Percentiles rank a stretch among this genome's conserved stretches.
These are phyloP conservation scores for Trapa incisa DNA, from an alignment of 345 rosid species.

Conservation along the genomic window DNA sequence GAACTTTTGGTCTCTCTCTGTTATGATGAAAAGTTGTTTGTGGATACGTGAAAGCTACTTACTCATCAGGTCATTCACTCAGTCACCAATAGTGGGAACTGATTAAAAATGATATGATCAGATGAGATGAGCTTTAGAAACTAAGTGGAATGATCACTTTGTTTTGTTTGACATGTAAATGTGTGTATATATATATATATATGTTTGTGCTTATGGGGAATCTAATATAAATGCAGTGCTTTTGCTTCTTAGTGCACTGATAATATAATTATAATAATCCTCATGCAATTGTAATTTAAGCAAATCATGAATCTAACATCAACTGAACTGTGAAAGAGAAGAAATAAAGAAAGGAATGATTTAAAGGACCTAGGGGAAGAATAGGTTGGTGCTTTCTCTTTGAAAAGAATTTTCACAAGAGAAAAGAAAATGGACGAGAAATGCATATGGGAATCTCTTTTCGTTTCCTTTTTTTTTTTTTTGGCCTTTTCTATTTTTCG, in stretches of 20 bases:
- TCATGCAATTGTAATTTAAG: background rate
- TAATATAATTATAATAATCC: too few relatives aligned
- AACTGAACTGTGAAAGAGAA: background rate
- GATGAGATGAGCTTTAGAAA: conserved; percentile 1
- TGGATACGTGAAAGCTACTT: conserved; percentile 21
- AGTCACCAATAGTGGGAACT: conserved; percentile 5
- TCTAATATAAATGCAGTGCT: background rate
- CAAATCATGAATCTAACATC: too few relatives aligned
- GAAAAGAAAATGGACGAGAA: too few relatives aligned
- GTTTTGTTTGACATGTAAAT: conserved; percentile 3
- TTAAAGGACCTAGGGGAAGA: too few relatives aligned
- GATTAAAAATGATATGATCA: background rate
- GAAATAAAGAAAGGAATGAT: background rate
- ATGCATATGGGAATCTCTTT: too few relatives aligned
- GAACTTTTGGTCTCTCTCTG: conserved; percentile 11
- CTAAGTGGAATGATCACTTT: conserved; percentile 36
- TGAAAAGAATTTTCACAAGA: too few relatives aligned
- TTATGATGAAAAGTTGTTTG: conserved; percentile 15
- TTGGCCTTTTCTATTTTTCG: background rate
- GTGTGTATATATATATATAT: too few relatives aligned
- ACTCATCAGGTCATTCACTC: background rate
- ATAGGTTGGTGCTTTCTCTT: background rate
- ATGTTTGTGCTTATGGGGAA: background rate
- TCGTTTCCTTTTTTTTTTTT: background rate
- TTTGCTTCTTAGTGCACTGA: too few relatives aligned